These are phyloP conservation scores for Irpex rosettiformis DNA, from an alignment of 1,284 basidiomycete species.

Conservation along the genomic window DNA sequence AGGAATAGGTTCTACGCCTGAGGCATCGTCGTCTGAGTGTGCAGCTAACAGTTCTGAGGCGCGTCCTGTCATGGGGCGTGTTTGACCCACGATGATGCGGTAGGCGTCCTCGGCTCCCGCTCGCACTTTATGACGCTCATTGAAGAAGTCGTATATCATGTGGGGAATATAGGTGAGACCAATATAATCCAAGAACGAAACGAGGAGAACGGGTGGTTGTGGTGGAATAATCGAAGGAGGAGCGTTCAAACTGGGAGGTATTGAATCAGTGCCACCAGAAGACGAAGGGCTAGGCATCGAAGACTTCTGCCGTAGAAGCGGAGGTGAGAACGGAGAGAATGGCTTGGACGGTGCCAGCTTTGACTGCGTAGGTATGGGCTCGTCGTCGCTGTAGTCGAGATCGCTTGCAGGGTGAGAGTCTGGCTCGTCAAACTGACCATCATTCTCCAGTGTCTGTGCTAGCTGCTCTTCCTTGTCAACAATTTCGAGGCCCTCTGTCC, in stretches of 20 bases:
- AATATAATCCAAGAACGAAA: conserved; percentile 85
- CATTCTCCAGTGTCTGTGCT: conserved; percentile 63
- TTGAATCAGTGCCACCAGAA: conserved; percentile 25
- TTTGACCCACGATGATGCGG: conserved; percentile 62
- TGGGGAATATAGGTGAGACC: conserved; percentile 86
- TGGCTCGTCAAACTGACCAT: conserved; percentile 77
- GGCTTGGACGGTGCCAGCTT: conserved; percentile 37
- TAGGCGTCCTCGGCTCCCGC: conserved; percentile 83
- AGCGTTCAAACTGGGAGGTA: conserved; percentile 31
- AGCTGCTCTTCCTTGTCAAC: conserved; percentile 78
- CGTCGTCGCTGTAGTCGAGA: conserved; percentile 28
- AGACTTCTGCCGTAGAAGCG: conserved; percentile 18
- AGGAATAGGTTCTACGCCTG: conserved; percentile 20
- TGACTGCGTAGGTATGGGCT: conserved; percentile 38
- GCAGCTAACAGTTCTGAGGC: conserved; percentile 9
- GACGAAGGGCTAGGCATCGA: conserved; percentile 19
- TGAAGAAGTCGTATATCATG: conserved; percentile 93
- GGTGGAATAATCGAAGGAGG: conserved; percentile 65
- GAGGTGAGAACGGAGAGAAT: conserved; percentile 39
- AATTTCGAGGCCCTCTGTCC: conserved; percentile 70
- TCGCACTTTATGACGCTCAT: conserved; percentile 77
- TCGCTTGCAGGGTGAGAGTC: conserved; percentile 28
- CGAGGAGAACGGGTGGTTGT: conserved; percentile 82
- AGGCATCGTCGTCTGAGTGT: conserved; percentile 10
- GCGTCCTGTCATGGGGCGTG: conserved; percentile 60